Conservation (phyloP, 768 basidiomycete species). For the Pilatotrama ljubarskyi region DNA sequence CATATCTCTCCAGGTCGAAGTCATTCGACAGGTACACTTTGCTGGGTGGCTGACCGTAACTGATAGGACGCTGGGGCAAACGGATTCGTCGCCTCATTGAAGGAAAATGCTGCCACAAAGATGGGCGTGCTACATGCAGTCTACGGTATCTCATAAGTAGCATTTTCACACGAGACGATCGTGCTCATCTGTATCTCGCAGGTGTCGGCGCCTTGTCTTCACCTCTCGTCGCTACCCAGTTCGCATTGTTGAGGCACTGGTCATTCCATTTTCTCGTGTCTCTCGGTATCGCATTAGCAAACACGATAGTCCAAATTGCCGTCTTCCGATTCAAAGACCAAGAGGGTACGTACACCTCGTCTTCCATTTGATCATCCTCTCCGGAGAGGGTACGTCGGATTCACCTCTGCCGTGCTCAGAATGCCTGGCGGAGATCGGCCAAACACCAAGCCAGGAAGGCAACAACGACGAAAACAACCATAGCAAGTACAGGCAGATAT, state of each 20-base stretch:
- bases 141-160: constrained; percentile 44
- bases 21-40: no score
- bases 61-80: constrained; percentile 69
- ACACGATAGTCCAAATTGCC: constrained; percentile 47
- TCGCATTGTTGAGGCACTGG: constrained; percentile 66
- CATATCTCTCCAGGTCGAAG: constrained; percentile 45
- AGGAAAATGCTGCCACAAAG: constrained; percentile 55
- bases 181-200: constrained; percentile 25
- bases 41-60: not conserved
- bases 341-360: constrained; percentile 55
- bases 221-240: constrained; percentile 82
- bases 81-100: constrained; percentile 63
- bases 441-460: constrained; percentile 40
- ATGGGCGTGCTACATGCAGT: constrained; percentile 70
- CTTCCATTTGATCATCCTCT: constrained; percentile 22
- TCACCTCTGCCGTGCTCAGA: constrained; percentile 36
- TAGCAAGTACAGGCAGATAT: constrained; percentile 48
- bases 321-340: constrained; percentile 71
- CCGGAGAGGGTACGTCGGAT: not conserved
- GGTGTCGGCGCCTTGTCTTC: constrained; percentile 68
- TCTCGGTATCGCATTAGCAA: constrained; percentile 60
- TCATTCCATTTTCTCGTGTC: constrained; percentile 78
- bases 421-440: constrained; percentile 55
- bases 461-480: constrained; percentile 27
- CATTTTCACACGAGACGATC: no score